Conservation (phyloP, 352 stramenopile species). For the Phytophthora citricola region DNA sequence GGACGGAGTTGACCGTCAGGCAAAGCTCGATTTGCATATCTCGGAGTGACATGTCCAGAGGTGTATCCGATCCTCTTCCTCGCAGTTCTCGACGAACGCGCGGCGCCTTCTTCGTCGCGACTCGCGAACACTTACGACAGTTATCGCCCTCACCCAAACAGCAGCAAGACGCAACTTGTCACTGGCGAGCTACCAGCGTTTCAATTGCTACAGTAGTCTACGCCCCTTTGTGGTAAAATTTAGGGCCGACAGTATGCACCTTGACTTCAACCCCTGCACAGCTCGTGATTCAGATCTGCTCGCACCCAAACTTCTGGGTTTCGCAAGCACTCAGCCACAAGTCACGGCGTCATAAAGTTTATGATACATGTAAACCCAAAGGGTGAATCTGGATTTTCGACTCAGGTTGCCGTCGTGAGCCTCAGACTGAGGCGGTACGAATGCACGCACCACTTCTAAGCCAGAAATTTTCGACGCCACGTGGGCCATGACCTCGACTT, state of each 20-base stretch:
- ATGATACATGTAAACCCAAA: not conserved
- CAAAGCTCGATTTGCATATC: slow-evolving; percentile 97
- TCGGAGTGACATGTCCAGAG: slow-evolving; percentile 28
- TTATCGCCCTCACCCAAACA: slow-evolving; percentile 8
- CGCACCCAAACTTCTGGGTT: slow-evolving; percentile 13
- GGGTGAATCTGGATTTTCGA: slow-evolving; percentile 15
- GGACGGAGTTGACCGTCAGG: slow-evolving; percentile 73
- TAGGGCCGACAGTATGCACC: too few relatives aligned
- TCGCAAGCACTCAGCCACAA: not conserved
- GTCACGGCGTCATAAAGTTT: slow-evolving; percentile 12
- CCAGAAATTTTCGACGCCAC: not conserved
- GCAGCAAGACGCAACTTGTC: too few relatives aligned
- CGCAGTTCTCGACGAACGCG: slow-evolving; percentile 28
- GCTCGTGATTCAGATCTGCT: slow-evolving; percentile 6
- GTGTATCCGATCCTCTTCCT: slow-evolving; percentile 14
- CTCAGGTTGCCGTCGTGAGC: not conserved
- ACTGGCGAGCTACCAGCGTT: slow-evolving; percentile 2
- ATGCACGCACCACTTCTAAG: not conserved
- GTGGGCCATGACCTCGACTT: not conserved
- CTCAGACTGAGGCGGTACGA: not conserved
- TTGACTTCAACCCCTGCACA: slow-evolving; percentile 11
- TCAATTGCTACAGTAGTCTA: slow-evolving; percentile 1
- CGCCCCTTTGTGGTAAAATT: too few relatives aligned
- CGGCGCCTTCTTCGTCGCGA: slow-evolving; percentile 9
- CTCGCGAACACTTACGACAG: slow-evolving; percentile 12